A percentile compares a stretch with the other conserved stretches of the same genome.
Evolutionary conservation across 2,329 filamentous ascomycete species (phyloP).

Genomic region (Pseudogymnoascus sp.): DNA sequence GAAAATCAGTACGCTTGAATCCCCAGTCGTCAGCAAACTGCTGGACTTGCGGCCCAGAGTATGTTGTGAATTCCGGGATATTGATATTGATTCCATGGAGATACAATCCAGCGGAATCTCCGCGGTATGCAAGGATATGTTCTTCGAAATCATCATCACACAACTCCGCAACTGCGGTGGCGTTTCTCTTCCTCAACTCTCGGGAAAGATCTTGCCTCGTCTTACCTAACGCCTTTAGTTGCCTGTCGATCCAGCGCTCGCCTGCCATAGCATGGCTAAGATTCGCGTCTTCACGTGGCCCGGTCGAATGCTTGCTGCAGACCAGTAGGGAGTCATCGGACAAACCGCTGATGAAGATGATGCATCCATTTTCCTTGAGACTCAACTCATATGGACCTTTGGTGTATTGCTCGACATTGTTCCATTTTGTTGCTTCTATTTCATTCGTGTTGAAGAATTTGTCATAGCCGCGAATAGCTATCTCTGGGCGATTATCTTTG

Average conservation of each 20-base stretch:
- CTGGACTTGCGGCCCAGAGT: slow-evolving; percentile 75
- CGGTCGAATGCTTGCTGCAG: slow-evolving; percentile 98
- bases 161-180: slow-evolving; percentile 90
- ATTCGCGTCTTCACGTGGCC: slow-evolving; percentile 60
- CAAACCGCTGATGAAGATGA: slow-evolving; percentile 91
- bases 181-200: slow-evolving; percentile 70
- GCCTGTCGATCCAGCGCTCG: slow-evolving; percentile 71
- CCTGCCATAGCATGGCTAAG: slow-evolving; percentile 79
- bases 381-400: slow-evolving; percentile 88
- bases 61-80: slow-evolving; percentile 82
- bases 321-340: slow-evolving; percentile 85
- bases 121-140: slow-evolving; percentile 83
- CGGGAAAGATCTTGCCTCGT: slow-evolving; percentile 69
- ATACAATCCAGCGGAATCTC: slow-evolving; percentile 80
- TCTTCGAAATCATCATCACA: slow-evolving; percentile 97
- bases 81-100: slow-evolving; percentile 96
- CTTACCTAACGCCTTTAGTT: slow-evolving; percentile 70
- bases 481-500: slow-evolving; percentile 59
- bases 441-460: slow-evolving; percentile 97
- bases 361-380: slow-evolving; percentile 98
- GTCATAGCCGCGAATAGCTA: slow-evolving; percentile 86
- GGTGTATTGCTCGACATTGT: slow-evolving; percentile 66
- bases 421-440: slow-evolving; percentile 74
- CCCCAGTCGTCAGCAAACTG: slow-evolving; percentile 88
- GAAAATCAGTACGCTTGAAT: slow-evolving; percentile 78